Evolutionary conservation across 345 rosid genomes (phyloP).

Genomic region (Eucalyptus melliodora): DNA sequence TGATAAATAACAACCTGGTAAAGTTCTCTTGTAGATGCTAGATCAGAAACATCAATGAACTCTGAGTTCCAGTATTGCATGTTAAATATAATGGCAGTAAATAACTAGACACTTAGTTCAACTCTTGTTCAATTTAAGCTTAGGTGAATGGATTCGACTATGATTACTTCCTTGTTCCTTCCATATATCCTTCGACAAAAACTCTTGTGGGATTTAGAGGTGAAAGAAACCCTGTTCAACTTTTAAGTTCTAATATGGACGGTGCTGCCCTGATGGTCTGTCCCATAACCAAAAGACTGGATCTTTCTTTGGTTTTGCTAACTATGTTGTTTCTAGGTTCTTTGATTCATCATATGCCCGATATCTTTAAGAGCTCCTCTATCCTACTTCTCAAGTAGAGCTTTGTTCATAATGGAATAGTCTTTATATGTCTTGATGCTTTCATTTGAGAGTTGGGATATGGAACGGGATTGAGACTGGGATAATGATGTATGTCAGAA

Average conservation of each 20-base stretch:
- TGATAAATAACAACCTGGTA: background rate
- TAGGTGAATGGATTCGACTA: background rate
- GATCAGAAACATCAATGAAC: background rate
- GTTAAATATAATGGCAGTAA: background rate
- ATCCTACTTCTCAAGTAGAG: background rate
- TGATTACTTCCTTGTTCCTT: background rate
- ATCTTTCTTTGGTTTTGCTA: background rate
- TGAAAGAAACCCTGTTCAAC: background rate
- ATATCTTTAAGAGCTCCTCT: background rate
- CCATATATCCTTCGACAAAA: background rate
- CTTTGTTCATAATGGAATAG: background rate
- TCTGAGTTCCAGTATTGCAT: background rate
- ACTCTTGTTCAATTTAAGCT: background rate
- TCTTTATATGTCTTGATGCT: background rate
- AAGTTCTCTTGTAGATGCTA: background rate
- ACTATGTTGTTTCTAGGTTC: background rate
- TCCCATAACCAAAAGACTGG: background rate
- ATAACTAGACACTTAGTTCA: background rate
- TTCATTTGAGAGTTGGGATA: background rate
- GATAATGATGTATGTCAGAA: background rate
- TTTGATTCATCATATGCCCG: background rate
- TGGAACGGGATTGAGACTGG: background rate
- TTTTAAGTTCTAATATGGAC: background rate
- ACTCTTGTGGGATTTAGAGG: background rate
- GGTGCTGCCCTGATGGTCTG: background rate